Percentiles rank a stretch among this genome's conserved stretches.
phyloP scores from a whole-genome alignment of 2,329 filamentous ascomycete genomes.

The Ceratocystis destructans region DNA sequence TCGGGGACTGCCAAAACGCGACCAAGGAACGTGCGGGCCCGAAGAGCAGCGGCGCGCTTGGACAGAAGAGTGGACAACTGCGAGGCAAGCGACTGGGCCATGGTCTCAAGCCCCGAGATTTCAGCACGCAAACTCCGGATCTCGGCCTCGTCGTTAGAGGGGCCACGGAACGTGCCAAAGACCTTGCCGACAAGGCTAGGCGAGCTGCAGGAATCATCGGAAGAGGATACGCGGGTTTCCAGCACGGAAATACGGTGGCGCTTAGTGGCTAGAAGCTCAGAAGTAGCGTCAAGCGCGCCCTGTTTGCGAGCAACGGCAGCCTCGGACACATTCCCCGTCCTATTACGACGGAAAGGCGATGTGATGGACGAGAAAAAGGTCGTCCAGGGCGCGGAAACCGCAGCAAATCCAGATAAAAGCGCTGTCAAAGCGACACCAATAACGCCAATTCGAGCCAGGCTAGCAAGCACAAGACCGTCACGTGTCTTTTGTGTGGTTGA shows the following conservation, averaged over 20 bases:
- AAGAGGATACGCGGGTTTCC: slow-evolving; percentile 39
- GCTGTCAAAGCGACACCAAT: slow-evolving; percentile 81
- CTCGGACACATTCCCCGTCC: slow-evolving; percentile 48
- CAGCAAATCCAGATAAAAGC: slow-evolving; percentile 73
- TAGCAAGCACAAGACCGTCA: slow-evolving; percentile 35
- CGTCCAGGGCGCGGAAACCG: slow-evolving; percentile 79
- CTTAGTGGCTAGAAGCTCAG: slow-evolving; percentile 66
- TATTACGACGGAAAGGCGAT: slow-evolving; percentile 31
- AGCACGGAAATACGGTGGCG: slow-evolving; percentile 56
- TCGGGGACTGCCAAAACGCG: slow-evolving; percentile 47
- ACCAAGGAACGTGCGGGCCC: slow-evolving; percentile 53
- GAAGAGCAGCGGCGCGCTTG: slow-evolving; percentile 48
- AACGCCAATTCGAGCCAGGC: slow-evolving; percentile 59
- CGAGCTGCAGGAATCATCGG: slow-evolving; percentile 11
- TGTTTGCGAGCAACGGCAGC: slow-evolving; percentile 64
- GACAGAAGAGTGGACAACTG: slow-evolving; percentile 48
- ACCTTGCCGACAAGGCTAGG: slow-evolving; percentile 58
- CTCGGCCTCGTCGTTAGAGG: slow-evolving; percentile 45
- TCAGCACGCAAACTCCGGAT: slow-evolving; percentile 55
- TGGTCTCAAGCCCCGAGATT: slow-evolving; percentile 64
- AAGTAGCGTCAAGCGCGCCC: slow-evolving; percentile 61
- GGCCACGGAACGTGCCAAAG: slow-evolving; percentile 55
- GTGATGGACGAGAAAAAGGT: slow-evolving; percentile 46
- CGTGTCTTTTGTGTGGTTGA: slow-evolving; percentile 21
- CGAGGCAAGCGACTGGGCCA: slow-evolving; percentile 57